Conservation (phyloP, 2,329 filamentous ascomycete genomes). For the Sclerotinia nivalis region DNA sequence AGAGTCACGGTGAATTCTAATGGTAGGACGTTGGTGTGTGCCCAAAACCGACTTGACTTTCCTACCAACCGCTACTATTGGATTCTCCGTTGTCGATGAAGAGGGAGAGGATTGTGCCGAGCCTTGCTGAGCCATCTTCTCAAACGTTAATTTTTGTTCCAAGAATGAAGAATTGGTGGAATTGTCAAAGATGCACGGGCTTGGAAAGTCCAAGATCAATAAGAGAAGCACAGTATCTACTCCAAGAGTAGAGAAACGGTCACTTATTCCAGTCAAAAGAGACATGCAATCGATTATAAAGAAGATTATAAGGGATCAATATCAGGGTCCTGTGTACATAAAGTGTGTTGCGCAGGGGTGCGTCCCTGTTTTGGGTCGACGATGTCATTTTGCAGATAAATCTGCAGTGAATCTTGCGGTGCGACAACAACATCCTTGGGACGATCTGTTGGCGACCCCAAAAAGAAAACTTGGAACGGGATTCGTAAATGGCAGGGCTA, state of each 20-base stretch:
- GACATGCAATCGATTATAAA: neutral
- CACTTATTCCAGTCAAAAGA: neutral
- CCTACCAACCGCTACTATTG: constrained; percentile 32
- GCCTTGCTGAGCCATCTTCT: constrained; percentile 24
- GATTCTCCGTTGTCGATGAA: constrained; percentile 31
- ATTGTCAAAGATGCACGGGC: neutral
- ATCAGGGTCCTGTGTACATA: neutral
- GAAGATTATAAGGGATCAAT: neutral
- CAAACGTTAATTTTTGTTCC: neutral
- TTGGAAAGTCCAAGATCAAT: neutral
- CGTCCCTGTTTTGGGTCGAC: constrained; percentile 22
- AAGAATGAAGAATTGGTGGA: neutral
- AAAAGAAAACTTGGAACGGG: constrained; percentile 1
- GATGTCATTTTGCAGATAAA: constrained; percentile 30
- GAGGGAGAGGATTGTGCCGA: constrained; percentile 24
- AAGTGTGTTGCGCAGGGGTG: constrained; percentile 10
- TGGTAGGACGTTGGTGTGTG: constrained; percentile 32
- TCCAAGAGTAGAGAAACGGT: neutral
- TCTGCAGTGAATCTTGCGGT: constrained; percentile 1
- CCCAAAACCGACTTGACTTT: constrained; percentile 34
- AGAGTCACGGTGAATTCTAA: constrained; percentile 33
- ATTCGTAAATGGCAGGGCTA: neutral
- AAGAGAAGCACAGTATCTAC: neutral
- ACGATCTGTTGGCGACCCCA: neutral
- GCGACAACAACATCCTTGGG: neutral